phyloP scores from a whole-genome alignment of 1,284 basidiomycete genomes.

The Meripilus lineatus region DNA sequence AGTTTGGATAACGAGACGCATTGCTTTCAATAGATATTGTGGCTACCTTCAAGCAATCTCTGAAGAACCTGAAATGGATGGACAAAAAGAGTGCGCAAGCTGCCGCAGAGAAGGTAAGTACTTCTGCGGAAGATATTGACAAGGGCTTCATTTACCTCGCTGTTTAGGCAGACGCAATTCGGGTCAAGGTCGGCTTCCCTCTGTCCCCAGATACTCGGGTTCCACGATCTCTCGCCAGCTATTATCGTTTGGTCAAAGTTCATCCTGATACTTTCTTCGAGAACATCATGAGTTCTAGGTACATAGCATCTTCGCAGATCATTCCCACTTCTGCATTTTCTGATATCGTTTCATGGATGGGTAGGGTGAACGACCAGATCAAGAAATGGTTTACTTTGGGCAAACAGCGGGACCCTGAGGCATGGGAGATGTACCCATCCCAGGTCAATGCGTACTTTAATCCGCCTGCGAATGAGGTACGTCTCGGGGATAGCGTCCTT shows the following conservation, averaged over 20 bases:
- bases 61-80: constrained; percentile 86
- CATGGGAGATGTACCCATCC: constrained; percentile 90
- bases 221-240: constrained; percentile 65
- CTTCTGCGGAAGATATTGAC: neutral
- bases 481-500: constrained; percentile 11
- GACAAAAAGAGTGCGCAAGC: constrained; percentile 78
- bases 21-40: constrained; percentile 59
- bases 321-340: constrained; percentile 2
- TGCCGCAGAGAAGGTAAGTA: constrained; percentile 76
- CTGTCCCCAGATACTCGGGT: constrained; percentile 77
- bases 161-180: constrained; percentile 65
- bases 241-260: constrained; percentile 73
- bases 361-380: constrained; percentile 51
- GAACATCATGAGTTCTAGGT: constrained; percentile 72
- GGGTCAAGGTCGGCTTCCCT: constrained; percentile 88
- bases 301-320: no score
- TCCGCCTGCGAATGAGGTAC: constrained; percentile 74
- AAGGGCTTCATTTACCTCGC: neutral
- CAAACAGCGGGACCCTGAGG: constrained; percentile 60
- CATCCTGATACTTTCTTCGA: constrained; percentile 75
- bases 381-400: constrained; percentile 78
- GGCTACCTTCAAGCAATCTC: constrained; percentile 76
- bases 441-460: constrained; percentile 81
- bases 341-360: no score
- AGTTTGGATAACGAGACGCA: constrained; percentile 4